A percentile compares a stretch with the other conserved stretches of the same genome.
These are phyloP conservation scores for Parathielavia hyrcaniae DNA, from an alignment of 495 filamentous ascomycete genomes.

Conservation along the genomic window DNA sequence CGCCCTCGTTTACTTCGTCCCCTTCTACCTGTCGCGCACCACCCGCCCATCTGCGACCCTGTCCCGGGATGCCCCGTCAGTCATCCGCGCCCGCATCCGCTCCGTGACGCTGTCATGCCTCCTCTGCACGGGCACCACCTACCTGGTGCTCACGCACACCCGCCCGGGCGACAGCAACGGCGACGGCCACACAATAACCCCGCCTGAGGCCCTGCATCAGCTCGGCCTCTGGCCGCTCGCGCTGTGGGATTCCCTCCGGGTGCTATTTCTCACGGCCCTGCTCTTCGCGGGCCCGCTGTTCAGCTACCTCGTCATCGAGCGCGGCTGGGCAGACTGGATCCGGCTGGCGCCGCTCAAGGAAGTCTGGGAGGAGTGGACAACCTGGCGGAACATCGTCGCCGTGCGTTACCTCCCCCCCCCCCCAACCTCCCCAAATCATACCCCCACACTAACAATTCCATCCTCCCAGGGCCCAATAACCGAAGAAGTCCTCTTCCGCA, in stretches of 20 bases:
- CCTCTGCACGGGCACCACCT: constrained; percentile 53
- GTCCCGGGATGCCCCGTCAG: constrained; percentile 80
- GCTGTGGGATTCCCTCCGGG: constrained; percentile 51
- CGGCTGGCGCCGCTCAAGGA: constrained; percentile 30
- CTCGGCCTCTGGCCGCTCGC: constrained; percentile 72
- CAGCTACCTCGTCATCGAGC: constrained; percentile 63
- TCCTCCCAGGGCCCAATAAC: constrained; percentile 69
- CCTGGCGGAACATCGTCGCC: constrained; percentile 51
- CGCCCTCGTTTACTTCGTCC: constrained; percentile 79
- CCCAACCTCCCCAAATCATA: not conserved
- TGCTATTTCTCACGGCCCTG: constrained; percentile 61
- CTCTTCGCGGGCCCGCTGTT: constrained; percentile 84
- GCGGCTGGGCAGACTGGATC: constrained; percentile 62
- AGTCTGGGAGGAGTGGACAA: constrained; percentile 43
- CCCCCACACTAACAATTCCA: not conserved
- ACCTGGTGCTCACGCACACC: constrained; percentile 48
- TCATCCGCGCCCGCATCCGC: constrained; percentile 79
- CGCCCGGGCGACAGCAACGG: constrained; percentile 11
- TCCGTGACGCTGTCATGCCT: constrained; percentile 67
- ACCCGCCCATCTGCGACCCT: constrained; percentile 78
- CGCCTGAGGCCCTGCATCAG: constrained; percentile 51
- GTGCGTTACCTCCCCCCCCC: constrained; percentile 30
- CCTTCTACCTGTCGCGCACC: constrained; percentile 75
- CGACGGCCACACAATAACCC: constrained; percentile 22
- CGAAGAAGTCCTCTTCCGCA: constrained; percentile 91